Evolutionary conservation across 352 stramenopile species (phyloP).

Genomic region (Pythium plurisporium): DNA sequence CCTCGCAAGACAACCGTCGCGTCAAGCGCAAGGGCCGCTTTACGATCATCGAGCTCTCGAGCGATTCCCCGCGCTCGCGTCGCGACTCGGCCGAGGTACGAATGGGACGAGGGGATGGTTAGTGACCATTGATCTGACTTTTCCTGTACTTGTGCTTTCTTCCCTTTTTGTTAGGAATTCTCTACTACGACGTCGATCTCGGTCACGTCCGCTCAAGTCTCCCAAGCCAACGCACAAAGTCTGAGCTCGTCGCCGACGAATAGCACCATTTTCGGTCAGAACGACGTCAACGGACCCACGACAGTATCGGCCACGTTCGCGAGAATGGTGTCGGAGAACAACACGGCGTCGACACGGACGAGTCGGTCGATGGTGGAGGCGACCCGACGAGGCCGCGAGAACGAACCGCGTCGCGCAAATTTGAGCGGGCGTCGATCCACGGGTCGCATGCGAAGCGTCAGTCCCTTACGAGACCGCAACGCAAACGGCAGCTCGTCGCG

Average conservation of each 20-base stretch:
- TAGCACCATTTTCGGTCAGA: background rate
- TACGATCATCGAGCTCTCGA: conserved; percentile 78
- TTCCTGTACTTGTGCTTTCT: background rate
- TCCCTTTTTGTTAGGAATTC: conserved; percentile 32
- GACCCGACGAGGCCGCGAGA: conserved; percentile 1
- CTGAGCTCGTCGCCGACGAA: conserved; percentile 9
- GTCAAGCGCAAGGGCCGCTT: conserved; percentile 80
- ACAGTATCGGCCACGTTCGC: conserved; percentile 12
- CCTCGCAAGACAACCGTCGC: conserved; percentile 13
- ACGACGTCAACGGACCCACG: background rate
- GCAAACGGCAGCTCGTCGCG: conserved; percentile 1
- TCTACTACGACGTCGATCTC: conserved; percentile 47
- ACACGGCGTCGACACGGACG: background rate
- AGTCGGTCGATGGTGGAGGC: conserved; percentile 10
- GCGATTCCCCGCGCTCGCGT: conserved; percentile 48
- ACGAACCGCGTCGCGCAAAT: background rate
- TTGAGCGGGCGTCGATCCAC: background rate
- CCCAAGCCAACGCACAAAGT: conserved; percentile 19
- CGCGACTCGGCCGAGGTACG: conserved; percentile 53
- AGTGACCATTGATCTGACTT: background rate
- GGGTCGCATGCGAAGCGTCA: conserved; percentile 40
- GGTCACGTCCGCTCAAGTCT: conserved; percentile 28
- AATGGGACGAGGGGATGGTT: too few relatives aligned
- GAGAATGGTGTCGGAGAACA: conserved; percentile 11
- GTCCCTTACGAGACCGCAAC: conserved; percentile 28